Evolutionary conservation across 306 rosid species (phyloP), one percentile per base, ranked within the genome.

Genomic region (Neltuma alba): DNA sequence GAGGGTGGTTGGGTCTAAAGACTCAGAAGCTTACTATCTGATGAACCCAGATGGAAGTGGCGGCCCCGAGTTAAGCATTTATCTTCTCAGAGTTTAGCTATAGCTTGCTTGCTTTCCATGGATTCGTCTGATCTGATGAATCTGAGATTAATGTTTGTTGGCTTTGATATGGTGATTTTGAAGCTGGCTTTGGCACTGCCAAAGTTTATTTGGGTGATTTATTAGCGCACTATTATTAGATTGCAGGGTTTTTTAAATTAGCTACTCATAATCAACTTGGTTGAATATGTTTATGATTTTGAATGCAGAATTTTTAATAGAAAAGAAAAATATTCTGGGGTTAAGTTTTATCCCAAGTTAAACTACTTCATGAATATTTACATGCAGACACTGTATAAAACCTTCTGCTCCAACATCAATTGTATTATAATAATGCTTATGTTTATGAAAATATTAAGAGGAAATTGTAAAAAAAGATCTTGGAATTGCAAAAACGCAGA

Each of bases 21-120:
- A 95, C 68, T 95, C 99, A 2, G 96, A 95, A 64, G 97, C 99
- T 5, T 95, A 91, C 25, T 95, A 95, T 79, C 92, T 95, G 90
- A 88, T 91, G 70, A 92, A 91, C 62, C 95, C 93, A 6, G 98
- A 91, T 83, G 89, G 88, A 1, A 78, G 78, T 54, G 93, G 84
- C 9, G 97, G 97, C 52, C 99, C 99, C 79, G 98, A 95, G 58
- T 92, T 95, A 2, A 91, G 98, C 83, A 81, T 95, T 78, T 95
- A 87, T 80, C 76, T 95, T 82, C 90, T 95, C 66, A 91, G 99
- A 79, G 95, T 92, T 77, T 85, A 70, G 69, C 61, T 47, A 14
- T 47, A 18, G 20, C 20, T 47, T 6, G 25, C 57, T 50, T 47
- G 48, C 9, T n/a, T n/a, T n/a, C 52, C 54, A 16, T 47, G 54